phyloP scores from a whole-genome alignment of 164 flowering plant genomes.

The Dillenia turbinata region DNA sequence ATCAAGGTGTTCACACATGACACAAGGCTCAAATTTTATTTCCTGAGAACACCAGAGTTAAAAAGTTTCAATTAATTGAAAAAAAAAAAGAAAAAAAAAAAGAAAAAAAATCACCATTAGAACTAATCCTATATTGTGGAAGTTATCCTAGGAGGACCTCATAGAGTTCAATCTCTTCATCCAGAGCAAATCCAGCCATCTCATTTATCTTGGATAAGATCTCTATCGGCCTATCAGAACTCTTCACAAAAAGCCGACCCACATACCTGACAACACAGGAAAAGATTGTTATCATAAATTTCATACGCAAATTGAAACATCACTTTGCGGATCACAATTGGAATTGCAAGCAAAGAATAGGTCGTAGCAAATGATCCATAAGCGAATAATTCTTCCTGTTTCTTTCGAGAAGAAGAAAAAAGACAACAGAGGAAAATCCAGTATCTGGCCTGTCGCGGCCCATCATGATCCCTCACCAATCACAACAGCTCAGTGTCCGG shows the following conservation, averaged over 20 bases:
- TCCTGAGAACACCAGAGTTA: slow-evolving; percentile 44
- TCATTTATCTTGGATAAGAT: slow-evolving; percentile 68
- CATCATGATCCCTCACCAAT: too few species aligned
- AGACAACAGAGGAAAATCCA: too few species aligned
- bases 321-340: neutral
- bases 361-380: too few species aligned
- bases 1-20: slow-evolving; percentile 92
- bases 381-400: too few species aligned
- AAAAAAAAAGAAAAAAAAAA: neutral
- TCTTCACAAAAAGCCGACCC: slow-evolving; percentile 85
- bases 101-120: neutral
- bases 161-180: slow-evolving; percentile 89
- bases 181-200: slow-evolving; percentile 84
- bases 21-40: slow-evolving; percentile 89
- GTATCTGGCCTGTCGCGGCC: too few species aligned
- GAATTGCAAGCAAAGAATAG: too few species aligned
- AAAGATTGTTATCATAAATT: neutral
- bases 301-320: neutral
- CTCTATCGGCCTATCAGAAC: slow-evolving; percentile 70
- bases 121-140: neutral
- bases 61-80: neutral
- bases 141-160: slow-evolving; percentile 45
- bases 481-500: too few species aligned
- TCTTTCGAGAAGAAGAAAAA: too few species aligned
- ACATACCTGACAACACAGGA: slow-evolving; percentile 57